A percentile compares a stretch with the other conserved stretches of the same genome.
Evolutionary conservation across 1,284 basidiomycete species (phyloP).

Genomic region (Veloporphyrellus conicus): DNA sequence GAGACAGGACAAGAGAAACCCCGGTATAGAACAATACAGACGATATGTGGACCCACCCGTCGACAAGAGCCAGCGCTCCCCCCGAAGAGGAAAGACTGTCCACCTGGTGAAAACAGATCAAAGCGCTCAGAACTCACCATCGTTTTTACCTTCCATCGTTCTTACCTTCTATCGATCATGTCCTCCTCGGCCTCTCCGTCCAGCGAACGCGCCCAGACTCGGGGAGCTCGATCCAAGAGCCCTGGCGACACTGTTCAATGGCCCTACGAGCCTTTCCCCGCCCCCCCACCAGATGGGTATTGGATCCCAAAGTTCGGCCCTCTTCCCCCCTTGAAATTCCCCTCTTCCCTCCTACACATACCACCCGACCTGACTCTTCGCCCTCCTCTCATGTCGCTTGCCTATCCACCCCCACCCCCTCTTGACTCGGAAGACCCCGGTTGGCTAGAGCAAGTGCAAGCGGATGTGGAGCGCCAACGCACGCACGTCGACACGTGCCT

Average conservation of each 20-base stretch:
- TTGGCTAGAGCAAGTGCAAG: constrained; percentile 27
- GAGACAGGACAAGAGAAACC: too few relatives aligned
- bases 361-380: constrained; percentile 14
- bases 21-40: too few relatives aligned
- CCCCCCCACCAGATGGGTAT: constrained; percentile 25
- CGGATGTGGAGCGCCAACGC: constrained; percentile 27
- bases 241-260: constrained; percentile 12
- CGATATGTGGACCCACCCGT: too few relatives aligned
- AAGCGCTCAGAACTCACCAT: too few relatives aligned
- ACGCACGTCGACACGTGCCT: constrained; percentile 19
- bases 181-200: constrained; percentile 5
- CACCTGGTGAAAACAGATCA: too few relatives aligned
- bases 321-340: constrained; percentile 22
- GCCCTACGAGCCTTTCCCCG: constrained; percentile 29
- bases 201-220: background rate
- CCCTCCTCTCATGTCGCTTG: constrained; percentile 26
- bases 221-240: background rate
- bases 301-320: constrained; percentile 22
- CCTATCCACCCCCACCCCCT: constrained; percentile 26
- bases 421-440: constrained; percentile 20
- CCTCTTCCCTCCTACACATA: constrained; percentile 5
- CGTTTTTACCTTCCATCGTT: too few relatives aligned
- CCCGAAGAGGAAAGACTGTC: too few relatives aligned
- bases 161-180: background rate
- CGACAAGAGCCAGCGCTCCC: too few relatives aligned